Base-by-base conservation (phyloP, 139 green algal genomes). In the Pycnococcus provasolii region DNA sequence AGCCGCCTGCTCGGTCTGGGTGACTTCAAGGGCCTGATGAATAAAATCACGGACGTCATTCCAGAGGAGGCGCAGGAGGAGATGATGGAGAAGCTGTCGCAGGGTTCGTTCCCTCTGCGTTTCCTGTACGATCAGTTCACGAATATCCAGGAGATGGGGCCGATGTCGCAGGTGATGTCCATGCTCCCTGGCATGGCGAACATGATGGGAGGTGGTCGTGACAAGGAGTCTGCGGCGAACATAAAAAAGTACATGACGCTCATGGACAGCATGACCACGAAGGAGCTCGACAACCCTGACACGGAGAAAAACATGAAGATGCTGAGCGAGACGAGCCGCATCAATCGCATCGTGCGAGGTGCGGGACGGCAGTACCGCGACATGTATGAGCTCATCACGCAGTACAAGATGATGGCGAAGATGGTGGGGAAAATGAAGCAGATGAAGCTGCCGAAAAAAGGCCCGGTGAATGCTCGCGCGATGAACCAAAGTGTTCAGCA, bases 231-330 rank as follows among this genome's bases (percentile, higher is more conserved):
- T 73, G 71, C 85, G 71, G 77, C 79, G 42, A 85, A 83, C 60
- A 87, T 98, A 42, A 91, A 92, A 78, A 79, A 76, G 53, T 96
- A 90, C 78, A 96, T 96, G 86, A 90, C 79, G 45, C 95, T 98
- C 65, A 98, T 98, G 85, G 92, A 98, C 80, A 89, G 77, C 70
- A 96, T 97, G 92, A 96, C 92, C 0, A 79, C 91, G 70, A 84
- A 86, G 70, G 89, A 92, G 78, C 78, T 89, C 54, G 81, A 88
- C 70, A 64, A 44, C 73, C 66, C 45, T 45, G 64, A 66, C 46
- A 73, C 75, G 52, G 73, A 73, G 43, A 13, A 11, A 11, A 87
- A 87, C 70, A 41, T 87, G 57, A 48, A 79, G 46, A 15, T 77
- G 45, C 62, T 79, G 9, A 11, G 50, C 42, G 74, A 80, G 40